Evolutionary conservation across 805 yeast species (phyloP).

Genomic region (Phaffomyces opuntiae): DNA sequence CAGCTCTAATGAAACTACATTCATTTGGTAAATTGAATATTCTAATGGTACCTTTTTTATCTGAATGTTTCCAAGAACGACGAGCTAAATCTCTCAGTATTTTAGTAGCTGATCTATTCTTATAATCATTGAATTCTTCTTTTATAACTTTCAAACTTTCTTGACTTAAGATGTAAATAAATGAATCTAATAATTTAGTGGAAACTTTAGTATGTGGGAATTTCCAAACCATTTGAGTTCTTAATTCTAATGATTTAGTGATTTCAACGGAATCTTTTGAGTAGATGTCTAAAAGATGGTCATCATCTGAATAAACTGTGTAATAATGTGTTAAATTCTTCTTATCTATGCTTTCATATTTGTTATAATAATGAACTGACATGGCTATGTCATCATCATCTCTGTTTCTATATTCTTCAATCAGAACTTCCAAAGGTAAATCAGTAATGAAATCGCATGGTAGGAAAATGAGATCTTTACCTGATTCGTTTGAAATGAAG

Average conservation of each 20-base stretch:
- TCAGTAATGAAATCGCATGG: conserved; percentile 95
- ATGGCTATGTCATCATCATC: conserved; percentile 64
- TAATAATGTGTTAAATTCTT: conserved; percentile 63
- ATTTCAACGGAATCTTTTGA: conserved; percentile 62
- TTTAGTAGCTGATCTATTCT: conserved; percentile 47
- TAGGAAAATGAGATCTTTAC: conserved; percentile 61
- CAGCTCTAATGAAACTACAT: conserved; percentile 67
- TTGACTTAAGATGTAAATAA: conserved; percentile 57
- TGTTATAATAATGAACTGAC: conserved; percentile 69
- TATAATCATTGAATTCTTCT: conserved; percentile 23
- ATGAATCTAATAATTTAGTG: conserved; percentile 65
- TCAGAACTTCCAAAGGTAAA: conserved; percentile 80
- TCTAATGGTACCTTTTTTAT: conserved; percentile 52
- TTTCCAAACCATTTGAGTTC: conserved; percentile 88
- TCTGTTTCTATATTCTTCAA: conserved; percentile 76
- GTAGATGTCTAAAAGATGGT: conserved; percentile 62
- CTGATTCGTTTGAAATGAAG: conserved; percentile 32
- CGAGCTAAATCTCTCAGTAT: conserved; percentile 83
- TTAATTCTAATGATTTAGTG: conserved; percentile 63
- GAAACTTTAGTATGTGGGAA: conserved; percentile 75
- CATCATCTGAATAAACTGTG: conserved; percentile 52
- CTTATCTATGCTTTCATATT: conserved; percentile 70
- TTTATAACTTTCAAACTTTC: conserved; percentile 47
- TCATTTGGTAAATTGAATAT: conserved; percentile 65
- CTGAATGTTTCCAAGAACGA: conserved; percentile 82